Base-by-base conservation (phyloP, 768 basidiomycete genomes). In the Pholiota microspora region DNA sequence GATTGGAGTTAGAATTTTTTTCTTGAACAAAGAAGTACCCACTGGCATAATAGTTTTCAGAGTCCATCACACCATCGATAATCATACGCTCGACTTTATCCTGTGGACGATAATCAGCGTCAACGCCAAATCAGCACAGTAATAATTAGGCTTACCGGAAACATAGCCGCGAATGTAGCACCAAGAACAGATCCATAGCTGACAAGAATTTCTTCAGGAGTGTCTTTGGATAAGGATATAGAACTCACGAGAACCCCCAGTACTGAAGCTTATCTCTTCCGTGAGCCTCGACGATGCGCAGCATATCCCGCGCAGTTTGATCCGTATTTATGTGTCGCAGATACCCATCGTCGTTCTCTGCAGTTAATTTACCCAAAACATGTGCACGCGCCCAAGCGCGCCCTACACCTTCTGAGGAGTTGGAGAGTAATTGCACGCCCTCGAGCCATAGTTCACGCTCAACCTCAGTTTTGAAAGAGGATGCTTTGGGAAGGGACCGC, bases 31-130 rank as follows among this genome's bases (percentile, higher is more conserved):
- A 13, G 3, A 31, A 36, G 23, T 9, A 23, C 67, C 32, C 53
- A 73, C 75, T 62, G 16, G 68, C 57, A 54, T 71, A 77, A 51
- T 75, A 76, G 45, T 74, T 60, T 24, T 74, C 70, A 2, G 70
- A 57, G 34, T 76, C 73, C 23, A 67, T 63, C 10, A 76, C 74
- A 15, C 73, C 73, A 51, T 77, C 75, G 15, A 76, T 65, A 12
- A 74, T 60, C 13, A 75, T 2, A 3, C 73, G 67, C 34, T 67
- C 70, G 24, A 72, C 56, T 21, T 72, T 71, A 48, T 73, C 69
- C 71, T 73, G n/a, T n/a, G 7, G 27, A 18, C 2, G 13, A 13
- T 2, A 8, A 0, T 54, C 15, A 21, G 29, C 24, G 23, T 9
- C 18, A 15, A 21, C 45, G 21, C 31, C 15, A 6, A 35, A 16